These are phyloP conservation scores for Colletotrichum chlorophyti DNA, from an alignment of 2,329 filamentous ascomycete genomes.

Conservation along the genomic window DNA sequence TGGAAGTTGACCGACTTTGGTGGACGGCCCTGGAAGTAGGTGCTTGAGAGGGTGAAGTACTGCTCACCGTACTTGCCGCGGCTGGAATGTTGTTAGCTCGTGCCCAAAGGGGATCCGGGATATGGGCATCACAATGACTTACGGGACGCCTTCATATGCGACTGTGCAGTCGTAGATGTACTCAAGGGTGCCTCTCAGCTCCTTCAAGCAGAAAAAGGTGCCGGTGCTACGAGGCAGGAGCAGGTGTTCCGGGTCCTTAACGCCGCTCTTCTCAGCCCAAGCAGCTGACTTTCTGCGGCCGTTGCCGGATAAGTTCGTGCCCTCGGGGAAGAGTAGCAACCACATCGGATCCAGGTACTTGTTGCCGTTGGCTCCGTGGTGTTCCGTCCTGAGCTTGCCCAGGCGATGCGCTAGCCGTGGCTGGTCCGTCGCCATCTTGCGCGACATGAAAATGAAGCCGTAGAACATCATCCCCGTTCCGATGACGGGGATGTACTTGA, in stretches of 20 bases:
- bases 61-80: slow-evolving; percentile 88
- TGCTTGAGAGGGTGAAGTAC: slow-evolving; percentile 84
- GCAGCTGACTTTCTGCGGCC: slow-evolving; percentile 73
- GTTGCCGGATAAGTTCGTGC: slow-evolving; percentile 79
- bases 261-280: slow-evolving; percentile 79
- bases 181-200: slow-evolving; percentile 76
- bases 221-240: slow-evolving; percentile 83
- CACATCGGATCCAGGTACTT: slow-evolving; percentile 81
- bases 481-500: slow-evolving; percentile 81
- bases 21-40: slow-evolving; percentile 86
- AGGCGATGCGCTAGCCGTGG: slow-evolving; percentile 78
- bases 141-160: slow-evolving; percentile 93
- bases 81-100: slow-evolving; percentile 45
- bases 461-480: slow-evolving; percentile 86
- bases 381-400: slow-evolving; percentile 67
- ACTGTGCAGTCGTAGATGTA: slow-evolving; percentile 95
- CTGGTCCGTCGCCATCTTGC: slow-evolving; percentile 84
- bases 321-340: slow-evolving; percentile 87
- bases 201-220: slow-evolving; percentile 78
- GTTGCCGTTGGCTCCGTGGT: slow-evolving; percentile 59
- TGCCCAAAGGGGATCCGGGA: neutral
- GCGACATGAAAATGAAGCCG: slow-evolving; percentile 90
- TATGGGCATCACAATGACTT: slow-evolving; percentile 49
- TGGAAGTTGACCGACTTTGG: slow-evolving; percentile 97
- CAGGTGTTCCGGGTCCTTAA: slow-evolving; percentile 75